Base-by-base conservation (phyloP, 2,329 filamentous ascomycete species). In the Lachnellula arida region DNA sequence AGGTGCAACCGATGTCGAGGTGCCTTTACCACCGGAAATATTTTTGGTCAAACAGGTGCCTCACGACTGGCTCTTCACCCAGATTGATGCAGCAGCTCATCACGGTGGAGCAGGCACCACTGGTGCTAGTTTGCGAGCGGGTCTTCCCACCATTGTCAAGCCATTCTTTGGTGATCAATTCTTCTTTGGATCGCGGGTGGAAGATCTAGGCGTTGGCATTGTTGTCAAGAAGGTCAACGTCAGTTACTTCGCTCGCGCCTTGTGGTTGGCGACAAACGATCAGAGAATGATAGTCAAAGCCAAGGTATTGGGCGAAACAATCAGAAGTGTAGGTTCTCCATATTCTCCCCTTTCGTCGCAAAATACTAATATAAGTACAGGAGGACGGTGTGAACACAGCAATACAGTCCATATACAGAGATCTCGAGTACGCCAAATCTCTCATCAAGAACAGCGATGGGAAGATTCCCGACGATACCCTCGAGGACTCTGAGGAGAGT, bases 261-360 rank as follows among this genome's bases (percentile, higher is more conserved):
- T 99, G 7, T 97, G 91, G 92, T 88, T 95, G 69, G 91, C 89
- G 3, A 95, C 91, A 2, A 87, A 95, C 66, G 92, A 88, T 67
- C 85, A 94, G 70, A 84, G 92, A 54, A 96, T 99, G 89, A 92
- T 96, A 65, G 77, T 84, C 60, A 96, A 94, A 74, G 94, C 94
- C 1, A 81, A 80, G 51, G 78, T 87, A 2, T 72, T 99, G 22
- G 94, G 94, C 12, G 88, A 94, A 74, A 84, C 89, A 68, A 97
- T 99, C 63, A 86, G 93, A 56, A 86, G 82, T 74, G 91, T 94
- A 80, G 72, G 82, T 76, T 32, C 15, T 37, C 11, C 22, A 39
- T 57, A 28, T n/a, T 11, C 37, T 56, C 28, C n/a, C 8, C 17
- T 37, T 17, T 39, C 23, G 12, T 25, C 9, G 43, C 14, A 25